Evolutionary conservation across 2,329 filamentous ascomycete species (phyloP).

Genomic region (Xylariaceae sp.): DNA sequence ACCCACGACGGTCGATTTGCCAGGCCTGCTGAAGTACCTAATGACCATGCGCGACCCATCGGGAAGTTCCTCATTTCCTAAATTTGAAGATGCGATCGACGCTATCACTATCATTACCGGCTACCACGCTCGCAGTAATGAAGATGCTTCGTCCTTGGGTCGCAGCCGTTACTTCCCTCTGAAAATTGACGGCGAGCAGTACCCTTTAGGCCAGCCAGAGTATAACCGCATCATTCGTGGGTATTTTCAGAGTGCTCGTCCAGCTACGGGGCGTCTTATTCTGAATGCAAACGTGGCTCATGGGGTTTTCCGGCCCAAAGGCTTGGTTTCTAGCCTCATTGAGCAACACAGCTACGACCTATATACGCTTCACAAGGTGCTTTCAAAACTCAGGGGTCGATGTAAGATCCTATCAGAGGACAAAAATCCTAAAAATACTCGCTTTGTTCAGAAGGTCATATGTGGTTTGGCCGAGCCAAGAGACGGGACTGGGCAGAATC

Average conservation of each 20-base stretch:
- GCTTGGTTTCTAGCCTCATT: constrained; percentile 46
- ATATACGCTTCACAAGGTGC: constrained; percentile 13
- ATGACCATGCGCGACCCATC: constrained; percentile 48
- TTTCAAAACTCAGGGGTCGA: constrained; percentile 30
- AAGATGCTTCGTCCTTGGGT: constrained; percentile 50
- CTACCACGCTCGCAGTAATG: constrained; percentile 47
- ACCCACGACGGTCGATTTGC: constrained; percentile 47
- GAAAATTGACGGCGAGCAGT: constrained; percentile 36
- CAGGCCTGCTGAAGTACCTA: constrained; percentile 52
- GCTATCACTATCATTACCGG: constrained; percentile 60
- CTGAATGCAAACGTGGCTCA: constrained; percentile 63
- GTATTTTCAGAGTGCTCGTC: constrained; percentile 61
- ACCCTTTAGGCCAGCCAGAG: constrained; percentile 36
- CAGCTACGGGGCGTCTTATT: constrained; percentile 59
- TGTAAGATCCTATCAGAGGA: constrained; percentile 32
- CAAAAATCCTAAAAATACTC: constrained; percentile 20
- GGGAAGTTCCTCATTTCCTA: constrained; percentile 51
- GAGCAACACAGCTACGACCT: constrained; percentile 13
- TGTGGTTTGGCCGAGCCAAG: constrained; percentile 39
- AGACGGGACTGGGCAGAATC: constrained; percentile 38
- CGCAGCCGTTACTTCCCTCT: constrained; percentile 57
- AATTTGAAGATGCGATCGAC: constrained; percentile 55
- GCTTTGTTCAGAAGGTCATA: constrained; percentile 31
- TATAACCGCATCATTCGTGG: constrained; percentile 54
- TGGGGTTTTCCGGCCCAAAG: constrained; percentile 55